Evolutionary conservation across 768 basidiomycete genomes (phyloP), one percentile per base, ranked within the genome.

Genomic region (Solioccasus polychromus): DNA sequence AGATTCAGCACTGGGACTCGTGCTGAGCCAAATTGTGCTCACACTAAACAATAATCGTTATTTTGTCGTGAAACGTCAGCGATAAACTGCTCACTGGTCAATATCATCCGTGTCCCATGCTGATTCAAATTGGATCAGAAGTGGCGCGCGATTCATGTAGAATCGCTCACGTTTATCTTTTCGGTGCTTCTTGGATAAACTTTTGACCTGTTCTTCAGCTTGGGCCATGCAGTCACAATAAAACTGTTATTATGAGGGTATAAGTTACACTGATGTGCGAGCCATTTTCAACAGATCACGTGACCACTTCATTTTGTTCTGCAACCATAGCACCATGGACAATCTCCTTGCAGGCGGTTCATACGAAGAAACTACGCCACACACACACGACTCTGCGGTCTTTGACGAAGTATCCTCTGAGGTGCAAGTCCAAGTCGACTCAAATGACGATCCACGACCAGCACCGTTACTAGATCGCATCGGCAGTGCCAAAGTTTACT

Each of bases 61-160:
- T 26, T 29, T 11, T 5, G 37, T 19, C 30, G 42, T 28, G n/a
- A 49, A 39, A 30, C 35, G 34, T 37, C 24, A 51, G 35, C 19
- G 23, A 34, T 39, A 39, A 23, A 35, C n/a, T 19, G 66, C 92
- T 83, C 64, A 95, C 92, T 96, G 94, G 76, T 97, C 90, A 68
- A 97, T 92, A 58, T 96, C 95, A 66, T 97, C 94, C 35, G 94
- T 97, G 62, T 98, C 95, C 95, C 95, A 98, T 61, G 94, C 95
- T 97, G 50, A 54, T 44, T 24, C 55, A 42, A 58, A 42, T 48
- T 25, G 45, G 39, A 51, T 63, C 44, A 59, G 49, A 35, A 35
- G 39, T n/a, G n/a, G 34, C 18, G 19, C 9, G 12, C 28, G 5
- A 47, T 2, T 10, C 2, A n/a, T 12, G 19, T 17, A 14, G 3